Evolutionary conservation across 495 filamentous ascomycete species (phyloP).

Genomic region (Mycothermus thermophilus): DNA sequence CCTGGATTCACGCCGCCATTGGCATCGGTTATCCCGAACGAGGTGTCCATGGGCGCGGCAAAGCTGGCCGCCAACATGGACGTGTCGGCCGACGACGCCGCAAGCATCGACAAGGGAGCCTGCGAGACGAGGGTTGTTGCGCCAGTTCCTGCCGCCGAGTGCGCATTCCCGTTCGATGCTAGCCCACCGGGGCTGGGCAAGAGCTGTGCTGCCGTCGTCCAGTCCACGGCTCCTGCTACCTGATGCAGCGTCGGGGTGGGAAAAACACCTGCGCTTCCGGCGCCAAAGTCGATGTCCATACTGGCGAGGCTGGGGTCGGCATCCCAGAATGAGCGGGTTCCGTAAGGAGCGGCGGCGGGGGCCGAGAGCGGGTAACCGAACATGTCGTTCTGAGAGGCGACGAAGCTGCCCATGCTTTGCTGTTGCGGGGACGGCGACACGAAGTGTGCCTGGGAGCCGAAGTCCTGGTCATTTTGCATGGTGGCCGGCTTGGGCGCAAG

Average conservation of each 20-base stretch:
- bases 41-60: conserved; percentile 25
- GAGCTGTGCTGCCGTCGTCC: conserved; percentile 34
- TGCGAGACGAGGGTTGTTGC: conserved; percentile 27
- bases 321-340: conserved; percentile 65
- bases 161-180: conserved; percentile 18
- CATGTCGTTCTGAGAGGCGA: conserved; percentile 26
- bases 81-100: conserved; percentile 22
- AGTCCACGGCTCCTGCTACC: conserved; percentile 34
- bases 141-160: conserved; percentile 13
- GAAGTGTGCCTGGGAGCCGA: conserved; percentile 28
- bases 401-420: conserved; percentile 25
- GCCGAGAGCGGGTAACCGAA: conserved; percentile 60
- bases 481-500: conserved; percentile 37
- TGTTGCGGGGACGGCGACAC: conserved; percentile 25
- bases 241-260: conserved; percentile 23
- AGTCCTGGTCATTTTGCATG: conserved; percentile 41
- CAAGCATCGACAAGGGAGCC: conserved; percentile 22
- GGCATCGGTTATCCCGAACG: conserved; percentile 24
- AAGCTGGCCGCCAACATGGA: conserved; percentile 28
- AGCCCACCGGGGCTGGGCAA: conserved; percentile 27
- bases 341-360: conserved; percentile 51
- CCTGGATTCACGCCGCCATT: conserved; percentile 30
- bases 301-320: conserved; percentile 37
- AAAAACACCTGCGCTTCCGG: conserved; percentile 21
- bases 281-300: conserved; percentile 44